Conservation (phyloP, 225 moss, liverwort and hornwort species). For the Lunularia cruciata region DNA sequence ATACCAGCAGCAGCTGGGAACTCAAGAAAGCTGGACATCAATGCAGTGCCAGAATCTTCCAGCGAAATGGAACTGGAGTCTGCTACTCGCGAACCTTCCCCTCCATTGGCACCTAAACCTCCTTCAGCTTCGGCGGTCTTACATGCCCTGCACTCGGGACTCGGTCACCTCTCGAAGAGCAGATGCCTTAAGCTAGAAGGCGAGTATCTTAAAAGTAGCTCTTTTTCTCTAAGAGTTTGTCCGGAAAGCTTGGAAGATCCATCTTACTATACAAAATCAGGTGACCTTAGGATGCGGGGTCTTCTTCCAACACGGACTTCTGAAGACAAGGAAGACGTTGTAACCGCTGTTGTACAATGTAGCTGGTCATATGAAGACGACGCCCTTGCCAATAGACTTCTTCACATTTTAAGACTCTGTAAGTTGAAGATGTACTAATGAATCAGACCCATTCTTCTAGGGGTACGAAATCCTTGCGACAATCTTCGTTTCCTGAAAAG, state of each 20-base stretch:
- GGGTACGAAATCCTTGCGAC: no score
- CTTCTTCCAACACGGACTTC: not conserved
- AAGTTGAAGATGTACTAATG: constrained; percentile 21
- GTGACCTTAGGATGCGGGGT: not conserved
- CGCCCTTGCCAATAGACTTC: constrained; percentile 25
- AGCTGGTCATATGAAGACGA: constrained; percentile 46
- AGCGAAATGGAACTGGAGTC: constrained; percentile 42
- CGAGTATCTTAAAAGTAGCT: constrained; percentile 28
- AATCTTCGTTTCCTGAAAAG: no score
- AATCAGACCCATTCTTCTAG: no score
- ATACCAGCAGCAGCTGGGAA: not conserved
- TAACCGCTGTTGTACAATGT: constrained; percentile 30
- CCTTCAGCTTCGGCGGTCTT: constrained; percentile 31
- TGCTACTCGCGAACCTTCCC: constrained; percentile 14
- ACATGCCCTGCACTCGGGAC: constrained; percentile 31
- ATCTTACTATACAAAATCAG: not conserved
- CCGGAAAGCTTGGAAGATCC: constrained; percentile 24
- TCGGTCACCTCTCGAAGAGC: constrained; percentile 24
- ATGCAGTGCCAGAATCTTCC: constrained; percentile 47
- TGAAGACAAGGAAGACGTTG: not conserved
- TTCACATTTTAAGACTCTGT: constrained; percentile 32
- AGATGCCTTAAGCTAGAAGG: constrained; percentile 29
- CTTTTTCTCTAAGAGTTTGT: constrained; percentile 35
- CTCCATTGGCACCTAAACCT: constrained; percentile 5
- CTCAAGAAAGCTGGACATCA: constrained; percentile 40